phyloP scores from a whole-genome alignment of 2,329 filamentous ascomycete species.

The Dactylellina parvicollis region DNA sequence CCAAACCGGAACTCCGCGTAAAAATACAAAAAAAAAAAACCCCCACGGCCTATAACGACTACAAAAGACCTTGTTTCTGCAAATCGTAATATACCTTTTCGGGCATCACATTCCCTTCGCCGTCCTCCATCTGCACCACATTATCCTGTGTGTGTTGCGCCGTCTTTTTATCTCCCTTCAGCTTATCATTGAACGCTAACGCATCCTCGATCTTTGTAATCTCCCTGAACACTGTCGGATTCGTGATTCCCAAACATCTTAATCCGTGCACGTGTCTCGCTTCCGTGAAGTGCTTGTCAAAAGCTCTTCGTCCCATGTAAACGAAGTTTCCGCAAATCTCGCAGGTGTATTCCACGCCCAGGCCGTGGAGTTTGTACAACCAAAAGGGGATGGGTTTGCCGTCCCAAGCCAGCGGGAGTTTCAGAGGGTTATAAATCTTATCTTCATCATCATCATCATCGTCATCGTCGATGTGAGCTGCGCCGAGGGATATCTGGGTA shows the following conservation, averaged over 20 bases:
- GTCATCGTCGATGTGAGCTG: slow-evolving; percentile 65
- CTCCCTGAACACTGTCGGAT: slow-evolving; percentile 89
- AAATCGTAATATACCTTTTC: slow-evolving; percentile 88
- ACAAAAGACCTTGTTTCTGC: slow-evolving; percentile 50
- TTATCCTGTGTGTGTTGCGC: slow-evolving; percentile 79
- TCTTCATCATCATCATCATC: slow-evolving; percentile 83
- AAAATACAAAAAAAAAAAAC: slow-evolving; percentile 7
- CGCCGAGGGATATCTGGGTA: slow-evolving; percentile 56
- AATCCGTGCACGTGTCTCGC: slow-evolving; percentile 90
- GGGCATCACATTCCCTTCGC: slow-evolving; percentile 97
- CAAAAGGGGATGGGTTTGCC: slow-evolving; percentile 99
- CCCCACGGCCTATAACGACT: background rate
- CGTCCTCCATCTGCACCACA: slow-evolving; percentile 98
- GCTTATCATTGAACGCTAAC: slow-evolving; percentile 88
- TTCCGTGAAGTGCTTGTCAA: slow-evolving; percentile 99
- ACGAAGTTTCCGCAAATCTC: slow-evolving; percentile 98
- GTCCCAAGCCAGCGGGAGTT: slow-evolving; percentile 95
- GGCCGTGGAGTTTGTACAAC: slow-evolving; percentile 95
- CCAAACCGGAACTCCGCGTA: slow-evolving; percentile 39
- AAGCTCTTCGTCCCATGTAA: slow-evolving; percentile 96
- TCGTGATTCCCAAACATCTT: slow-evolving; percentile 92
- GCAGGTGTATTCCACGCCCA: slow-evolving; percentile 93
- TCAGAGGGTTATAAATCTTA: slow-evolving; percentile 95
- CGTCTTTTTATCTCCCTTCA: slow-evolving; percentile 84
- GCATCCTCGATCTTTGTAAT: slow-evolving; percentile 94